Base-by-base conservation (phyloP, 2,329 filamentous ascomycete species). In the Colletotrichum costaricense region DNA sequence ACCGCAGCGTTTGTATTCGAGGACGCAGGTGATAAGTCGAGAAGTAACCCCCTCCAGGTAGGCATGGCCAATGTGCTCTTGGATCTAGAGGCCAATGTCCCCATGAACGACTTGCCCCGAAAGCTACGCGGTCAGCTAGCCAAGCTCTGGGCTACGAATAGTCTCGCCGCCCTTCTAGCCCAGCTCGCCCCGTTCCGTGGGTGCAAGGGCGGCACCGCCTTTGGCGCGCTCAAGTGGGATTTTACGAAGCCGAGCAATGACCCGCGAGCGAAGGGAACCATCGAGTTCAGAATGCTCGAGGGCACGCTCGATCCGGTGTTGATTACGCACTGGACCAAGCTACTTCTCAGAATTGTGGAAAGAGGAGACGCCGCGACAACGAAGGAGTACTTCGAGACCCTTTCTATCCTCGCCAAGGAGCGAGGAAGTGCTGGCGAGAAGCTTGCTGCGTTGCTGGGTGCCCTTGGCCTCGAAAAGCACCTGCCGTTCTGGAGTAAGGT, bases 201-300 rank as follows among this genome's bases (percentile, higher is more conserved):
- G 12, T 19, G 22, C 62, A 52, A 49, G 14, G 38, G 55, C 26
- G 26, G 64, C 3, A 16, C 42, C 26, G 38, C 33, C 22, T 67
- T 67, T 26, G 19, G 14, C 26, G 19, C 14, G 11, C 35, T 63
- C 26, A 14, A 12, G 11, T 14, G 19, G 11, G 26, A 9, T 52
- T 26, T 35, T 4, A 35, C 28, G 14, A 38, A 11, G 28, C 26
- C 6, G n/a, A 11, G 42, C 3, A 11, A 28, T 16, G 35, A 12
- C n/a, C 30, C 12, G 28, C 28, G 4, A 46, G 38, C 24, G 12
- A 7, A 11, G n/a, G 70, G 70, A 16, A 73, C 66, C 6, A 22
- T 73, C n/a, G 60, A 69, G 66, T 73, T 73, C 24, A 52, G 70
- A 9, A 19, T 24, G 16, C 59, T 69, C 26, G 66, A 70, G 54